phyloP scores from a whole-genome alignment of 2,329 filamentous ascomycete species.

The Cladophialophora bantiana region DNA sequence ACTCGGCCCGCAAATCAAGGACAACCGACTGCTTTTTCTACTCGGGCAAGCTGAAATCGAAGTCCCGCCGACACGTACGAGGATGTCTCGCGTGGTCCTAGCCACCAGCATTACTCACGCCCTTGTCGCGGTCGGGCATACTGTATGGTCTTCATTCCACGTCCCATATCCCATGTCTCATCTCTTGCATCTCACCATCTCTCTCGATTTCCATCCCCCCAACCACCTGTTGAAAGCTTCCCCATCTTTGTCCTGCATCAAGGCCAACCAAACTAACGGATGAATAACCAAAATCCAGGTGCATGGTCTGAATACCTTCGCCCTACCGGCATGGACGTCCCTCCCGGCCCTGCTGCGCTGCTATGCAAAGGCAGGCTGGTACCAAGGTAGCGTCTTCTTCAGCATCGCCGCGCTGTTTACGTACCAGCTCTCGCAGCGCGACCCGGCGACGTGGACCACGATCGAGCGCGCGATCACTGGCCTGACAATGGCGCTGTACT shows the following conservation, averaged over 20 bases:
- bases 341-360: slow-evolving; percentile 24
- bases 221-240: too few relatives aligned
- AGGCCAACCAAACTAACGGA: too few relatives aligned
- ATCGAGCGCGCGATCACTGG: slow-evolving; percentile 37
- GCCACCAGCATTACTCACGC: slow-evolving; percentile 25
- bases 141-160: slow-evolving; percentile 7
- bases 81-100: slow-evolving; percentile 19
- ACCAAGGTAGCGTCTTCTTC: slow-evolving; percentile 31
- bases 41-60: too few relatives aligned
- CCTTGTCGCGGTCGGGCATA: slow-evolving; percentile 25
- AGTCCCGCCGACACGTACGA: not conserved
- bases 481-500: slow-evolving; percentile 38
- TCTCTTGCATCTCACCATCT: too few relatives aligned
- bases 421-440: slow-evolving; percentile 27
- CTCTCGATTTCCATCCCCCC: not conserved
- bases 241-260: too few relatives aligned
- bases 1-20: too few relatives aligned
- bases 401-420: slow-evolving; percentile 29
- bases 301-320: slow-evolving; percentile 28
- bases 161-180: too few relatives aligned
- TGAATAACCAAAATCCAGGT: slow-evolving; percentile 10
- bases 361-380: slow-evolving; percentile 33
- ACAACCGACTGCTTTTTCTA: too few relatives aligned
- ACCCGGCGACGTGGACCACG: slow-evolving; percentile 28
- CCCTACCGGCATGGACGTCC: slow-evolving; percentile 22